phyloP scores from a whole-genome alignment of 225 moss, liverwort and hornwort species.

The Rhytidiadelphus loreus region DNA sequence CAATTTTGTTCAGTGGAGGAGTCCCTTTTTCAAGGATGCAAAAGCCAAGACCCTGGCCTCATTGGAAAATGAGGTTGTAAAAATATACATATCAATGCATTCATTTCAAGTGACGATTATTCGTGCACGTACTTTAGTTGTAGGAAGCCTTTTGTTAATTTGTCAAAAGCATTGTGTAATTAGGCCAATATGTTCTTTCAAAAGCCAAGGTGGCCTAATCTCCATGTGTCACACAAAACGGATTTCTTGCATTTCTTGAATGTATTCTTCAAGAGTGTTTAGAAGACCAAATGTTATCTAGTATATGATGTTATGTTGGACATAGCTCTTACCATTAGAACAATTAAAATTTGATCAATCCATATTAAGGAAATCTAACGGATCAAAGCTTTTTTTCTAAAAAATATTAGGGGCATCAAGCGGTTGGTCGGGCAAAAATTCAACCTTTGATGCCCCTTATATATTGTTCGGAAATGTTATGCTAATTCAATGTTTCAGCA shows the following conservation, averaged over 20 bases:
- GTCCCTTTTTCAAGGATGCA: no score
- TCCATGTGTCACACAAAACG: fast-evolving
- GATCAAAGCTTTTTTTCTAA: background rate
- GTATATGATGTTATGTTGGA: background rate
- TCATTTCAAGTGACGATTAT: background rate
- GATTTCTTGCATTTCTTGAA: background rate
- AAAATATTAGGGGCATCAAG: background rate
- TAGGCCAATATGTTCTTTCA: background rate
- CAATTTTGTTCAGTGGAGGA: no score
- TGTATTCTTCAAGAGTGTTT: background rate
- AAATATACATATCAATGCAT: background rate
- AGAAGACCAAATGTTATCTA: background rate
- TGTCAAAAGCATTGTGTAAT: background rate
- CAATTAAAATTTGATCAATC: background rate
- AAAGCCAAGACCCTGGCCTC: no score
- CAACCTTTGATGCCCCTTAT: background rate
- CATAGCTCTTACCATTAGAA: background rate
- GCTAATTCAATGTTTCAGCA: background rate
- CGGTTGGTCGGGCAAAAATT: no score
- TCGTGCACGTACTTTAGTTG: background rate
- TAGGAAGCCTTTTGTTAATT: background rate
- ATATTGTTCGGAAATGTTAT: fast-evolving
- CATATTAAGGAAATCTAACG: background rate
- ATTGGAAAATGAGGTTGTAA: no score
- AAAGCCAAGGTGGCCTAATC: background rate